Evolutionary conservation across 23 red algal genomes (phyloP), one percentile per base, ranked within the genome.

Genomic region (Gracilaria gracilis): DNA sequence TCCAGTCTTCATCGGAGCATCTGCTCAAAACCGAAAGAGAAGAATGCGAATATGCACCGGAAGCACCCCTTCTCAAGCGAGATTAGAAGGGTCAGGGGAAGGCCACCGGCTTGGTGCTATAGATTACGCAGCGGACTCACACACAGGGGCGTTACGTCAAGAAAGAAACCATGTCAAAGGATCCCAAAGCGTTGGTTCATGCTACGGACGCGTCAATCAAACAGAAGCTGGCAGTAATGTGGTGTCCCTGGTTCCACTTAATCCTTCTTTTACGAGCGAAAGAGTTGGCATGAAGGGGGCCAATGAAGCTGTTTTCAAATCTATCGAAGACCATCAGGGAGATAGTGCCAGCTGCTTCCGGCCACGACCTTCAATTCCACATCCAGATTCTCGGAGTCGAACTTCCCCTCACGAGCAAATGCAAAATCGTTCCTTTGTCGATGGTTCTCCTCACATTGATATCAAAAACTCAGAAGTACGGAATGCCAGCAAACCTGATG

Each of bases 181-280:
- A 15, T 48, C 79, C 5, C 53, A 82, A 19, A 82, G 79, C 24
- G 54, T 82, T 82, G 77, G 28, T 16, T 82, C 79, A 21, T 82
- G 58, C 33, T 61, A 82, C 31, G 79, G 79, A 7, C 54, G 79
- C 50, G 79, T 61, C 5, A 61, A 82, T 27, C 55, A 42, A 59
- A 82, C 55, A 25, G 79, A 82, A 55, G 79, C 58, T 23, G 79
- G 79, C 0, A 55, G 58, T 13, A 77, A 77, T 31, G 46, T 77
- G 23, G 72, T 77, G 23, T 77, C 72, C 9, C 75, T 53, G 17
- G 34, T 47, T 15, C 75, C 86, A 31, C 37, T 54, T 25, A 90
- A 90, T 69, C 73, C 86, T 15, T 90, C 86, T 9, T 90, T 81
- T 55, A 90, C 86, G 57, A 90, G 86, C 58, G 86, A 90, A 66